Evolutionary conservation across 1,139 yeast genomes (phyloP), one percentile per base, ranked within the genome.

Genomic region (Saccharomyces hybrid): DNA sequence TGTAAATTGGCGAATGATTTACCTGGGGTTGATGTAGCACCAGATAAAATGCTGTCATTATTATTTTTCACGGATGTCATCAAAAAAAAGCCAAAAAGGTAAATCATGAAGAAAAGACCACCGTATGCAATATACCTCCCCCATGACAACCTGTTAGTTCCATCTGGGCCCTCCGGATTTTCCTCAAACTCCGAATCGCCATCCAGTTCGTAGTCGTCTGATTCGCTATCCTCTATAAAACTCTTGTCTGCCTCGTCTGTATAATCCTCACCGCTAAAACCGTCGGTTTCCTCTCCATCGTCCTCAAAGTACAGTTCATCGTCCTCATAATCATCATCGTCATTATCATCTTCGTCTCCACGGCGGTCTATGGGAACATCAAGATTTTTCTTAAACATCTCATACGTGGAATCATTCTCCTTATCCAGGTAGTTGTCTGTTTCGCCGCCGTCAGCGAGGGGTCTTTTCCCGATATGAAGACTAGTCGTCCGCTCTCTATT

Each of bases 241-340:
- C 59, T 58, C 47, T 53, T 53, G 48, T 60, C 60, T 9, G 61
- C 62, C 20, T 54, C 59, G 32, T 57, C 56, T 2, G 55, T 52
- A 46, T 57, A 57, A 23, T 58, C 61, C 20, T 48, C 53, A 50
- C 54, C 61, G 27, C 52, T 55, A 23, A 41, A 53, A 1, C 41
- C 55, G 9, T 53, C 57, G 28, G 26, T 32, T 5, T 59, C 58
- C 38, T 50, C 54, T 8, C 50, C 56, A 16, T 52, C 55, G 20
- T 51, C 32, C 23, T 48, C 47, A 52, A 49, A 54, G 13, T 53
- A 60, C 28, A 48, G 52, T 27, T 49, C 49, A 20, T 54, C 54
- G 20, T 49, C 55, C 16, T 32, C 49, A 26, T 48, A 48, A 20
- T 54, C 52, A 5, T 54, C 25, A 11, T 20, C 23, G 23, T 20